These are phyloP conservation scores for Pneumocystis canis DNA, from an alignment of 1,139 yeast species.

Conservation along the genomic window DNA sequence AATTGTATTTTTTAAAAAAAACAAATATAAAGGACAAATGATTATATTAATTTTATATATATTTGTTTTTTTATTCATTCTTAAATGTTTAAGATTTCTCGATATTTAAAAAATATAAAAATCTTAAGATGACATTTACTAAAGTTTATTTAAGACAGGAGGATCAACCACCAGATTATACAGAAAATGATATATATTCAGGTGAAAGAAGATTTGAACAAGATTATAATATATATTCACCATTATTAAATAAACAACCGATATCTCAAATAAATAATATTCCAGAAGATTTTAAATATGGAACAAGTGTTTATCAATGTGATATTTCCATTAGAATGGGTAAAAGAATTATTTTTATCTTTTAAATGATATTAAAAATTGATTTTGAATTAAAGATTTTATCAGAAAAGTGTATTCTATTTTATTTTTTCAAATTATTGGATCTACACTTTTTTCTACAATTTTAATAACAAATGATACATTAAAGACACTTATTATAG, in stretches of 20 bases:
- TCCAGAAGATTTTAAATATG: slow-evolving; percentile 67
- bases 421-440: slow-evolving; percentile 46
- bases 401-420: slow-evolving; percentile 67
- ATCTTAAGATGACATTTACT: neutral
- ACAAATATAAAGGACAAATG: neutral
- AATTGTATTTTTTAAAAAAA: neutral
- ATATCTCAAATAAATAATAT: slow-evolving; percentile 7
- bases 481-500: slow-evolving; percentile 44
- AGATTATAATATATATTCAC: neutral
- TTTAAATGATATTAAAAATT: neutral
- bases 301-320: slow-evolving; percentile 64
- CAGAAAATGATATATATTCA: neutral
- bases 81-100: neutral
- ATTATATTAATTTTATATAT: neutral
- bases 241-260: neutral
- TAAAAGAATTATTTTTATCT: neutral
- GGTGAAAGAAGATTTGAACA: neutral
- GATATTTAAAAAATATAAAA: neutral
- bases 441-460: slow-evolving; percentile 47
- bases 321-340: slow-evolving; percentile 54
- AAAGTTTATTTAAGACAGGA: neutral
- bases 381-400: slow-evolving; percentile 30
- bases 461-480: slow-evolving; percentile 36
- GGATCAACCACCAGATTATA: neutral
- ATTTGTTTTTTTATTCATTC: neutral